Conservation (phyloP, 768 basidiomycete genomes). For the Pleurotus ostreatus region DNA sequence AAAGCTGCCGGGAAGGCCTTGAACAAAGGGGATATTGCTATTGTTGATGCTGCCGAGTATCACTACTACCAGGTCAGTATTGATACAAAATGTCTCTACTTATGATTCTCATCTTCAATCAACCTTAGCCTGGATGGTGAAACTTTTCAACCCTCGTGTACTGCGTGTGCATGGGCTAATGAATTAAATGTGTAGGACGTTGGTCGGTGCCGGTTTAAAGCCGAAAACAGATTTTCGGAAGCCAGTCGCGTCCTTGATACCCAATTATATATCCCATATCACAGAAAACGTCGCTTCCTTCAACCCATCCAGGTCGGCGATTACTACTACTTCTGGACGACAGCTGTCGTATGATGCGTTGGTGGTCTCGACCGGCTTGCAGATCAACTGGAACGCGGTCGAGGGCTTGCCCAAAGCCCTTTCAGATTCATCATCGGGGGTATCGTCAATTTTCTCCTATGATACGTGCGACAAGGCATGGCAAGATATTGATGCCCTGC, state of each 20-base stretch:
- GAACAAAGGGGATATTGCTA: slow-evolving; percentile 73
- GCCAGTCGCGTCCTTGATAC: slow-evolving; percentile 67
- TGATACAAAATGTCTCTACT: too few relatives aligned
- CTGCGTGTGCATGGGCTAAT: background rate
- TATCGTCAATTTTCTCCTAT: slow-evolving; percentile 91
- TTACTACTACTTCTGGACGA: slow-evolving; percentile 70
- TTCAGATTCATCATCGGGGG: slow-evolving; percentile 69
- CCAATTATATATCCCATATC: slow-evolving; percentile 67
- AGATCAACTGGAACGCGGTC: slow-evolving; percentile 80
- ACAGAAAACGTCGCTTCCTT: slow-evolving; percentile 71
- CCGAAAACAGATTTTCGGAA: slow-evolving; percentile 65
- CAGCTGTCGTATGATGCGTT: slow-evolving; percentile 78
- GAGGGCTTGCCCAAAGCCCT: slow-evolving; percentile 73
- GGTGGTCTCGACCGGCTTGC: slow-evolving; percentile 85
- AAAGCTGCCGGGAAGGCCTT: slow-evolving; percentile 63
- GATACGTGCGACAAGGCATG: slow-evolving; percentile 88
- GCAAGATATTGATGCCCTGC: slow-evolving; percentile 73
- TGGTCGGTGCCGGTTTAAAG: slow-evolving; percentile 85
- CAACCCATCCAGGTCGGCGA: slow-evolving; percentile 66
- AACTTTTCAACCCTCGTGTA: slow-evolving; percentile 11
- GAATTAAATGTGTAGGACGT: slow-evolving; percentile 54
- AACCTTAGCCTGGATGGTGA: slow-evolving; percentile 81
- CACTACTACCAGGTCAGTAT: slow-evolving; percentile 79
- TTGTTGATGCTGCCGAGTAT: slow-evolving; percentile 75
- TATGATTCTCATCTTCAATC: background rate